Percentiles rank a stretch among this genome's conserved stretches.
Evolutionary conservation across 495 filamentous ascomycete species (phyloP).

Genomic region (Penicillium manginii): DNA sequence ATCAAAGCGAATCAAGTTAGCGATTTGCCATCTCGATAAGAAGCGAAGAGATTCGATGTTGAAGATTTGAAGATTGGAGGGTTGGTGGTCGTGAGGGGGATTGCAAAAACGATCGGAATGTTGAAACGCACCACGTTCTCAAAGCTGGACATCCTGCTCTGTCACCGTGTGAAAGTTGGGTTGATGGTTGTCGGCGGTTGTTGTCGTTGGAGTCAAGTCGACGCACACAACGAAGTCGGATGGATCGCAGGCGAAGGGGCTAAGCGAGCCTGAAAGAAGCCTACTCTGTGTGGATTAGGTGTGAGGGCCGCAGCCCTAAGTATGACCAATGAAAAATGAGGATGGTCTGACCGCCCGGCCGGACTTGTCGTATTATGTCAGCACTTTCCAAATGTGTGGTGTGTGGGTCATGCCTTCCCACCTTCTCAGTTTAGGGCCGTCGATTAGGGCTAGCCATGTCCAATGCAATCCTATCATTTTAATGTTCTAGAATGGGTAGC

Average conservation of each 20-base stretch:
- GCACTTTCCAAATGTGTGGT: not conserved
- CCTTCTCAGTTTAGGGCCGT: slow-evolving; percentile 21
- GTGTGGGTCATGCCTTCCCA: not conserved
- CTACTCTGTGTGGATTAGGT: slow-evolving; percentile 43
- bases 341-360: not conserved
- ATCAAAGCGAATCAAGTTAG: slow-evolving; percentile 38
- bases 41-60: slow-evolving; percentile 13
- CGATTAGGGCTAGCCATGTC: slow-evolving; percentile 25
- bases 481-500: slow-evolving; percentile 28
- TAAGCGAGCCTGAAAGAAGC: slow-evolving; percentile 40
- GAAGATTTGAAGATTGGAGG: slow-evolving; percentile 12
- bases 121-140: slow-evolving; percentile 87
- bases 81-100: slow-evolving; percentile 7
- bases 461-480: not conserved
- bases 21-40: slow-evolving; percentile 16
- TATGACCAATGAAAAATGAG: slow-evolving; percentile 21
- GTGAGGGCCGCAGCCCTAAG: slow-evolving; percentile 51
- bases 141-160: slow-evolving; percentile 94
- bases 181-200: slow-evolving; percentile 55
- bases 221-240: slow-evolving; percentile 53
- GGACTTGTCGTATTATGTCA: slow-evolving; percentile 13
- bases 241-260: slow-evolving; percentile 43
- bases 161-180: slow-evolving; percentile 47
- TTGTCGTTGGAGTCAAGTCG: slow-evolving; percentile 53
- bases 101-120: slow-evolving; percentile 6